phyloP scores from a whole-genome alignment of 2,329 filamentous ascomycete species.

The Delphinella strobiligena region DNA sequence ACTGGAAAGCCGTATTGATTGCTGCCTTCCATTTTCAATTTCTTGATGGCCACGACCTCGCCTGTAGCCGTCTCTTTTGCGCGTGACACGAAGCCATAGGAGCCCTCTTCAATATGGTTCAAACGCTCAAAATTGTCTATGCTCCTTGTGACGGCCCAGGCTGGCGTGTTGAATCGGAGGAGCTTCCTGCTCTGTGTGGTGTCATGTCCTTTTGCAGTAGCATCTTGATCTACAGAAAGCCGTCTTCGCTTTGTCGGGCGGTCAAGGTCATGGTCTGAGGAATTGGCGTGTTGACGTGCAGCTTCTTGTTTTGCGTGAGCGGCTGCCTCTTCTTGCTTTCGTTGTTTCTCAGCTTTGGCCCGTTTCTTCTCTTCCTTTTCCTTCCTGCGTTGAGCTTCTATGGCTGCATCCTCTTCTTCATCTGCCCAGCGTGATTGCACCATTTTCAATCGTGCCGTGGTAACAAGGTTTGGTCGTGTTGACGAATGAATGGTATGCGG shows the following conservation, averaged over 20 bases:
- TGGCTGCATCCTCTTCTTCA: constrained; percentile 65
- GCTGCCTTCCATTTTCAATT: constrained; percentile 66
- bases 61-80: constrained; percentile 64
- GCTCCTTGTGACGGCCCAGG: constrained; percentile 61
- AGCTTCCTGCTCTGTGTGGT: constrained; percentile 41
- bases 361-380: constrained; percentile 87
- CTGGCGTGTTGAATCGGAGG: constrained; percentile 56
- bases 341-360: constrained; percentile 69
- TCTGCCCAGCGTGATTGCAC: constrained; percentile 72
- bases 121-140: constrained; percentile 83
- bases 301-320: constrained; percentile 22
- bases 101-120: constrained; percentile 95
- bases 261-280: constrained; percentile 17
- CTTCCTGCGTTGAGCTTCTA: constrained; percentile 58
- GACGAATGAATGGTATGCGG: not conserved
- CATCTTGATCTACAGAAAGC: constrained; percentile 41
- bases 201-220: constrained; percentile 15
- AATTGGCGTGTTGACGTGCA: constrained; percentile 14
- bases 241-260: constrained; percentile 48
- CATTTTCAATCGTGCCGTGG: constrained; percentile 6
- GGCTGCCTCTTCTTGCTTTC: constrained; percentile 47
- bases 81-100: constrained; percentile 87
- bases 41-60: constrained; percentile 80
- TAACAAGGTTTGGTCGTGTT: not conserved
- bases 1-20: constrained; percentile 59